Evolutionary conservation across 352 stramenopile genomes (phyloP), one percentile per base, ranked within the genome.

Genomic region (Pythium grandisporangium): DNA sequence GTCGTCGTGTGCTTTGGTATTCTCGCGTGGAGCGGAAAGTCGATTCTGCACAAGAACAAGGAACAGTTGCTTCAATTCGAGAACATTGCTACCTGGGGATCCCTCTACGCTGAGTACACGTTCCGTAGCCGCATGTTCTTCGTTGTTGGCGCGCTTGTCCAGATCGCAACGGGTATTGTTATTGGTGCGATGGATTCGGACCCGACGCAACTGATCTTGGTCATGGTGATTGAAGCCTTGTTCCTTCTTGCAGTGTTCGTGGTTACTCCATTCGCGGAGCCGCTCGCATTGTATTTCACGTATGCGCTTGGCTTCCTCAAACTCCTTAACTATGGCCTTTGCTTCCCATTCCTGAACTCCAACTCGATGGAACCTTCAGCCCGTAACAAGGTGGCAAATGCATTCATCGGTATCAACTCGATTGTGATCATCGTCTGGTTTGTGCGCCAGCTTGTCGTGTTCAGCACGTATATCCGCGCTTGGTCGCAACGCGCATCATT

Each of bases 71-170:
- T 69, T 34, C 62, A 80, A 30, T 77, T 70, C 30, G 63, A 78
- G 25, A 77, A 69, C 26, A 37, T 68, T 22, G 74, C 68, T 17
- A 74, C 63, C 2, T 84, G 70, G 70, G 71, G 70, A 6, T 65
- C 62, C 23, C 55, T 87, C 8, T 87, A 82, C 52, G 71, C 56
- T 32, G 70, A 81, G 36, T 83, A 73, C 53, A 70, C 58, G 13
- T 87, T 83, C 54, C 53, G 54, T 23, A 70, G 60, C 34, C 74
- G 74, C 13, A 71, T 84, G 52, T 84, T 87, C 55, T 81, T 82
- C 43, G 55, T 75, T 22, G 54, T 82, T 20, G 60, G 63, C 10
- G 68, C 73, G 14, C 44, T 73, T 12, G 59, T 76, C 12, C 70
- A 86, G 53, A 74, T 81, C 46, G 42, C 66, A 12, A 79, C 60